Evolutionary conservation across 345 rosid species (phyloP), one percentile per base, ranked within the genome.

Genomic region (Clausena lansium): DNA sequence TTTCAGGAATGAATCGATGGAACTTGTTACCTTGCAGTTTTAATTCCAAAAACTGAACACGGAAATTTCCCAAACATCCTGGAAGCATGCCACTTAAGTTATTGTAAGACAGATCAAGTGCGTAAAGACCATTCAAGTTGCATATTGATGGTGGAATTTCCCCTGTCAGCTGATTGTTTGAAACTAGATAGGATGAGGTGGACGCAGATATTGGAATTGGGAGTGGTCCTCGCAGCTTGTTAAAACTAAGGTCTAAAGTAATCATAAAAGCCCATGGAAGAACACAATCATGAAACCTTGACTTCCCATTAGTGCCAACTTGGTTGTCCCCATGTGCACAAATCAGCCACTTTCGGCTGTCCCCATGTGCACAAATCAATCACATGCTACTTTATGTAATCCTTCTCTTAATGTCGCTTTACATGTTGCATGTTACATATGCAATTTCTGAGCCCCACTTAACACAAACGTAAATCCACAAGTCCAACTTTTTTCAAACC

Each of bases 1-100:
- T 7, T 25, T 30, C 10, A 14, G 83, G 85, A 64, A 86, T 76
- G 19, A 7, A 4, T 2, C 78, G 78, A 17, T 7, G 3, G 24
- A 52, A 13, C 17, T 19, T 52, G 22, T 13, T n/a, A 63, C 0
- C 71, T 3, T 19, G 70, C 0, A 85, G 9, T 69, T 69, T 55
- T 4, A 85, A 25, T 0, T 71, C 13, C 0, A 35, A 5, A 6
- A 80, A 38, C 4, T n/a, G 0, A 8, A 2, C 1, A 14, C 72
- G 59, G 1, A 72, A 50, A 15, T 79, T 61, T 7, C 65, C 74
- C 10, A 87, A 74, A 24, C 88, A 87, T 24, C 19, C 77, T 0
- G 87, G 87, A 47, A 83, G 65, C 27, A 7, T 45, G 38, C 67
- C 67, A 15, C n/a, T 30, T 0, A 62, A 63, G 39, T 32, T 27